Percentiles rank a stretch among this genome's conserved stretches.
Conservation (phyloP, 2,329 filamentous ascomycete species). For the Stachybotrys chlorohalonatus region DNA sequence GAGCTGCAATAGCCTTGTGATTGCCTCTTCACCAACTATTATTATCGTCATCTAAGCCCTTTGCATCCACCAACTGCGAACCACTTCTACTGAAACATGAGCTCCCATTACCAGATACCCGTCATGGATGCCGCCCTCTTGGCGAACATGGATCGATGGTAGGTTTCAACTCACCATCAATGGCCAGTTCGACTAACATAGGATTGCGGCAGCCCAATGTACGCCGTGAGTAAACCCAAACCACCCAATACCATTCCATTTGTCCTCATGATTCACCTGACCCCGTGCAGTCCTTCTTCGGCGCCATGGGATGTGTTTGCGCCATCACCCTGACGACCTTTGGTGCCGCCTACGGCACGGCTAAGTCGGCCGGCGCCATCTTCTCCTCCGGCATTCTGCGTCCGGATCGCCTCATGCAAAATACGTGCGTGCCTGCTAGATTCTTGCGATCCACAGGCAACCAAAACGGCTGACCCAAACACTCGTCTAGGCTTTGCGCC, state of each 20-base stretch:
- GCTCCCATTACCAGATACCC: no score
- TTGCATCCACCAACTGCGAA: no score
- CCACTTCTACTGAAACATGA: no score
- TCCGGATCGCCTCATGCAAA: constrained; percentile 34
- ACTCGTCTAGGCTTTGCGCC: constrained; percentile 22
- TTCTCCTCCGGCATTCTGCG: constrained; percentile 33
- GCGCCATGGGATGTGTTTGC: constrained; percentile 29
- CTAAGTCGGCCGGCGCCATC: constrained; percentile 32
- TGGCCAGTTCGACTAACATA: constrained; percentile 1
- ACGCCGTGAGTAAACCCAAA: constrained; percentile 26
- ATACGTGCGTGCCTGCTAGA: constrained; percentile 18
- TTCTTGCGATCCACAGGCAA: not conserved
- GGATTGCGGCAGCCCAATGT: constrained; percentile 25
- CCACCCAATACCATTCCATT: not conserved
- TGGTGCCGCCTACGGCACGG: constrained; percentile 35
- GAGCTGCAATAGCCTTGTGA: no score
- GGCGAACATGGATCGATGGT: constrained; percentile 28
- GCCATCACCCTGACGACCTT: constrained; percentile 45
- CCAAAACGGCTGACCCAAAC: not conserved
- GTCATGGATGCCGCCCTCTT: constrained; percentile 9
- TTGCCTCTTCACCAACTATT: no score
- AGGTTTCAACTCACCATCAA: constrained; percentile 2
- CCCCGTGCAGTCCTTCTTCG: constrained; percentile 28
- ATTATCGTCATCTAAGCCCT: no score
- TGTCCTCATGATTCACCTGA: no score